A percentile compares a stretch with the other conserved stretches of the same genome.
Conservation (phyloP, 2,329 filamentous ascomycete species). For the Biscogniauxia sp. region DNA sequence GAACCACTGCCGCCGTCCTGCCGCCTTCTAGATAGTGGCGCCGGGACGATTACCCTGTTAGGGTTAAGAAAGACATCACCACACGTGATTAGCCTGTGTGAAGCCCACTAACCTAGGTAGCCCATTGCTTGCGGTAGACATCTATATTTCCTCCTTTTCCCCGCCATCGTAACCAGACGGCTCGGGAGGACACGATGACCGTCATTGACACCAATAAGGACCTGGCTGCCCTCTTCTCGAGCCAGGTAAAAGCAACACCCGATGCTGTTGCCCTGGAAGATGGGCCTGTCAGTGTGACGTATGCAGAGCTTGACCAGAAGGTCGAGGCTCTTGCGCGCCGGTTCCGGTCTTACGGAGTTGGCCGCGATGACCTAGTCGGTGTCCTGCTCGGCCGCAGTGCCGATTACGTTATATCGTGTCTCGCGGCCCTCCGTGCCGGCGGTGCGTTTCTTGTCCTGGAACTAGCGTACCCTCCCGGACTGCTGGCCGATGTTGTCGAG, state of each 20-base stretch:
- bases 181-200: conserved; percentile 46
- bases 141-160: not conserved
- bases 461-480: conserved; percentile 71
- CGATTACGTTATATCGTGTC: conserved; percentile 74
- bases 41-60: not conserved
- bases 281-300: conserved; percentile 64
- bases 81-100: not conserved
- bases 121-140: not conserved
- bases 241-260: conserved; percentile 68
- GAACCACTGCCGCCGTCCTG: not conserved
- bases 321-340: conserved; percentile 63
- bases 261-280: conserved; percentile 72
- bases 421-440: conserved; percentile 74
- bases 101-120: not conserved
- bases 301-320: conserved; percentile 67
- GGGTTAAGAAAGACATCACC: not conserved
- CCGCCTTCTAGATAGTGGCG: not conserved
- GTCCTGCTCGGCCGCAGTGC: conserved; percentile 73
- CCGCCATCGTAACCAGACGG: not conserved
- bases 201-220: conserved; percentile 71
- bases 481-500: conserved; percentile 73
- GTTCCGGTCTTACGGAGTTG: conserved; percentile 66
- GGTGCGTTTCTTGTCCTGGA: conserved; percentile 80
- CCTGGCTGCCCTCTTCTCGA: conserved; percentile 66
- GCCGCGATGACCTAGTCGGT: conserved; percentile 71